Base-by-base conservation (phyloP, 1,139 yeast species). In the Maudiozyma humilis region DNA sequence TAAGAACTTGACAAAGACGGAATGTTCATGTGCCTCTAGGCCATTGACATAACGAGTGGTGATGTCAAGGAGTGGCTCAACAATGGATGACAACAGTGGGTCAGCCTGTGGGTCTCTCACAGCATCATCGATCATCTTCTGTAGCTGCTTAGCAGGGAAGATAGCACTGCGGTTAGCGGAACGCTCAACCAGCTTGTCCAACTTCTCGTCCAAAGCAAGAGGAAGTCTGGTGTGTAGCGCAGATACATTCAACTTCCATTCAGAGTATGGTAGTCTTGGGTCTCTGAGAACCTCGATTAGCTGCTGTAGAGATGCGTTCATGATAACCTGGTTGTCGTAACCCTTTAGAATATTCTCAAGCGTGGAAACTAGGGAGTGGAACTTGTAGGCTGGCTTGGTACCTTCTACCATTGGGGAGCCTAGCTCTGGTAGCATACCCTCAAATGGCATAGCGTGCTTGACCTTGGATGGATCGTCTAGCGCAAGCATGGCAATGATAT, bases 381-480 rank as follows among this genome's bases (percentile, higher is more conserved):
- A 89, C 56, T 76, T 77, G 67, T 89, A 87, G 48, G 78, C 82
- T 44, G 94, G 84, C 67, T 86, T 89, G 46, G 83, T 76, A 57
- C 98, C 97, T 61, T 75, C 77, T 49, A 87, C 73, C 49, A 72
- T 75, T 51, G 97, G 95, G 32, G 84, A 73, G 45, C 97, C 97
- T 54, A 82, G 70, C 31, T 81, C 86, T 18, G 96, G 97, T 53
- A 93, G 72, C 59, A 94, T 88, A 41, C 96, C 97, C 65, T 88
- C 96, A 59, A 76, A 91, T 41, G 97, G 96, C 63, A 82, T 71
- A 40, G 99, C 98, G 61, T 89, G 98, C 66, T 91, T 91, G 44
- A 91, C 98, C 70, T 87, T 88, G 6, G 95, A 81, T 50, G 98
- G 97, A 64, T 91, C 98, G 63, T 93, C 98, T 49, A 91, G 73